Evolutionary conservation across 257 asterid species (phyloP).

Genomic region (Fraxinus anomala): DNA sequence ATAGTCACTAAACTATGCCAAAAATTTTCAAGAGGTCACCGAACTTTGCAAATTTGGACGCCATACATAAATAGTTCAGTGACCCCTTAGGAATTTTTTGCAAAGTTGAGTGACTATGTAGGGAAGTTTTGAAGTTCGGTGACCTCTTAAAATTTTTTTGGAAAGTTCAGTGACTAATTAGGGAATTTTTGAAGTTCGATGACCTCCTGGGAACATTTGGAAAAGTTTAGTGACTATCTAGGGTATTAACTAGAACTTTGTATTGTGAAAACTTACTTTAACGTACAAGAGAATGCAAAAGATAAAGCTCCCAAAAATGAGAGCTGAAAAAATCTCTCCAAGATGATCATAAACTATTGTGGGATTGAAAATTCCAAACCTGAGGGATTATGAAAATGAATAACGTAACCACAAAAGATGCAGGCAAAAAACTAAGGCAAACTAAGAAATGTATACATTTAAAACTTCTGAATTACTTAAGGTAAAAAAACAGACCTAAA

Average conservation of each 20-base stretch:
- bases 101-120: too few species aligned
- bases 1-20: too few species aligned
- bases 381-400: slow-evolving; percentile 31
- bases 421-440: slow-evolving; percentile 7
- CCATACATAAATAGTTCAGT: too few species aligned
- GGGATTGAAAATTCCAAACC: slow-evolving; percentile 93
- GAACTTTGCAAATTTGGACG: too few species aligned
- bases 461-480: slow-evolving; percentile 19
- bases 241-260: neutral
- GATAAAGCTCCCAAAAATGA: slow-evolving; percentile 82
- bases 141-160: too few species aligned
- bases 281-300: slow-evolving; percentile 77
- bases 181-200: too few species aligned
- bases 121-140: too few species aligned
- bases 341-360: slow-evolving; percentile 83
- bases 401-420: slow-evolving; percentile 23
- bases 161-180: too few species aligned
- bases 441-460: neutral
- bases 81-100: too few species aligned
- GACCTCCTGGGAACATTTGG: too few species aligned
- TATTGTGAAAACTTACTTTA: slow-evolving; percentile 55
- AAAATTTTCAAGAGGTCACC: too few species aligned
- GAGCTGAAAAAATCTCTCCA: slow-evolving; percentile 90
- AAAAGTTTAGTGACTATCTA: too few species aligned
- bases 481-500: neutral